A percentile compares a stretch with the other conserved stretches of the same genome.
Evolutionary conservation across 2,329 filamentous ascomycete genomes (phyloP).

Genomic region (Ophioceras dolichostomum): DNA sequence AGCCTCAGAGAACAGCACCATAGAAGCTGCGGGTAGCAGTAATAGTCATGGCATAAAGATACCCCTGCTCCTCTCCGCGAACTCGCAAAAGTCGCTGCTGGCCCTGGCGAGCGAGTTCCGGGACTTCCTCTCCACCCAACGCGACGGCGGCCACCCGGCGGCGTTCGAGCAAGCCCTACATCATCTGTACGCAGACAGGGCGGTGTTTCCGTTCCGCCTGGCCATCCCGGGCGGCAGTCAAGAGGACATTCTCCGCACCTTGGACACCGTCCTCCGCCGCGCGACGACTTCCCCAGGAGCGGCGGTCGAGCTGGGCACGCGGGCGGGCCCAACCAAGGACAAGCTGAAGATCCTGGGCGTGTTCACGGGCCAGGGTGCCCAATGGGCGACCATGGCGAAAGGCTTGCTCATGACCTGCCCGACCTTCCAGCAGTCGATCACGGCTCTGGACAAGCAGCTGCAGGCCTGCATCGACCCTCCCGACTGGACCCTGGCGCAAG

Average conservation of each 20-base stretch:
- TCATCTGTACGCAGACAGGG: constrained; percentile 17
- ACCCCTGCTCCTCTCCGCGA: constrained; percentile 25
- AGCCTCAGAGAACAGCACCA: background rate
- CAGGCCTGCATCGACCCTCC: constrained; percentile 11
- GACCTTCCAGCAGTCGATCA: constrained; percentile 20
- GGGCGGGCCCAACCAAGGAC: constrained; percentile 2
- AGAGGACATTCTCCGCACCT: constrained; percentile 13
- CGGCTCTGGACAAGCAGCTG: constrained; percentile 17
- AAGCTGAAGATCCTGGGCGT: constrained; percentile 15
- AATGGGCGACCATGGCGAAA: constrained; percentile 28
- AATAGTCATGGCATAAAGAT: constrained; percentile 5
- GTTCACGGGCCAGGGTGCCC: constrained; percentile 33
- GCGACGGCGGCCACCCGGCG: no score
- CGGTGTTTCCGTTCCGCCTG: constrained; percentile 18
- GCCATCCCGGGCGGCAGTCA: constrained; percentile 12
- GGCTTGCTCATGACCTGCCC: constrained; percentile 15
- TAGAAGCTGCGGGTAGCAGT: no score
- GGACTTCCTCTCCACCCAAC: constrained; percentile 19
- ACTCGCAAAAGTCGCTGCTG: constrained; percentile 19
- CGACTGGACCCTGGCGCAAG: constrained; percentile 19
- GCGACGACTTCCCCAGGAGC: constrained; percentile 2
- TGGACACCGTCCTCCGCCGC: constrained; percentile 5
- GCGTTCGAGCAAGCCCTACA: background rate
- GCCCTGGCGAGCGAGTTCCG: constrained; percentile 13
- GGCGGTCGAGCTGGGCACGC: constrained; percentile 10